Evolutionary conservation across 2,329 filamentous ascomycete genomes (phyloP), one percentile per base, ranked within the genome.

Genomic region (Botryotinia narcissicola): DNA sequence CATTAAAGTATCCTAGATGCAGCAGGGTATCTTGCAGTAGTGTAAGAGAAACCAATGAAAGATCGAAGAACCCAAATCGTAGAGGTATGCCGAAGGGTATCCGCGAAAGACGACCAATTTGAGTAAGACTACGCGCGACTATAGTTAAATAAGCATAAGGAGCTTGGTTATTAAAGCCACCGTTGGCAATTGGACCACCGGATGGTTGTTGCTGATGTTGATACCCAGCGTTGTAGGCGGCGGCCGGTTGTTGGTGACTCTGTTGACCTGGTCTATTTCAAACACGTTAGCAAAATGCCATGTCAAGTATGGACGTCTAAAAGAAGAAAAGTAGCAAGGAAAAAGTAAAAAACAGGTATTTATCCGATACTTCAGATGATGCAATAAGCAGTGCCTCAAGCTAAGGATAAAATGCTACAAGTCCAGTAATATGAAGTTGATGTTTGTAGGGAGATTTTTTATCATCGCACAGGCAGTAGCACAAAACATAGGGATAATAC

Each of bases 401-500:
- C 57, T 20, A n/a, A 35, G 66, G 57, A 51, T 62, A 73, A 67
- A 70, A 70, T 29, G 42, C 64, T 70, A 62, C 40, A 70, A 62
- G 54, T 61, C 44, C 59, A 62, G 29, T 59, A 40, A 35, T 62
- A 20, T 46, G 20, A 70, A 37, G 59, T 48, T 62, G 22, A 61
- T 35, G n/a, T 46, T 61, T 42, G 59, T 57, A 44, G n/a, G 67
- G 48, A 35, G 37, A 46, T 29, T 68, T 32, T 67, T 68, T 22
- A 68, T 72, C 62, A 48, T 69, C 71, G 63, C 62, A 72, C 54
- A 72, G 51, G 62, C 63, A 44, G 60, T n/a, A 72, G 69, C 62
- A 69, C 29, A 72, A 54, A 54, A 72, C 67, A 68, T 46, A 44
- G 22, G 54, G 70, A 63, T 60, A 40, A 29, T 61, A 61, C 71